Percentiles rank a stretch among this genome's conserved stretches.
Conservation (phyloP, 805 yeast species). For the Monosporozyma aerobia region DNA sequence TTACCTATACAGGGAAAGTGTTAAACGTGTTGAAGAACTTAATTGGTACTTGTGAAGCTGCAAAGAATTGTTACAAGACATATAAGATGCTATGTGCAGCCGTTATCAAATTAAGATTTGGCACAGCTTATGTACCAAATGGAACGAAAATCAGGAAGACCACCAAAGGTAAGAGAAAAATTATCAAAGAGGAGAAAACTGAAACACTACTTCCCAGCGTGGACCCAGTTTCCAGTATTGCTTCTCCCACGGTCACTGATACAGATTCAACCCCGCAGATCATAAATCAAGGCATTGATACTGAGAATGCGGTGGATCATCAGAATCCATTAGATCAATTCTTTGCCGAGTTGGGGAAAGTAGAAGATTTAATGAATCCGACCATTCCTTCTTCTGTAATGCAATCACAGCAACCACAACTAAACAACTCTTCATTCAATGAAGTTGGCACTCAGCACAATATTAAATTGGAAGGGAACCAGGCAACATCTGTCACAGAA, state of each 20-base stretch:
- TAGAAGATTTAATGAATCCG: background rate
- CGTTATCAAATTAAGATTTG: slow-evolving; percentile 47
- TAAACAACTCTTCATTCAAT: background rate
- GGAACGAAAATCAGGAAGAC: background rate
- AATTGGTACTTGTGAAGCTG: slow-evolving; percentile 69
- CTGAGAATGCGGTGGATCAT: background rate
- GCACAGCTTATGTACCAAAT: background rate
- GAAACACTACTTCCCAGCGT: background rate
- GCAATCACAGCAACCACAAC: background rate
- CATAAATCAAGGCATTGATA: background rate
- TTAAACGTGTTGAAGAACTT: slow-evolving; percentile 51
- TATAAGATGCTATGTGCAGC: slow-evolving; percentile 67
- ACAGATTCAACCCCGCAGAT: background rate
- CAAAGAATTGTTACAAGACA: slow-evolving; percentile 58
- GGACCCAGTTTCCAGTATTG: background rate
- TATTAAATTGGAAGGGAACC: background rate
- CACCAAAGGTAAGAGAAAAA: background rate
- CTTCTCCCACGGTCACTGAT: background rate
- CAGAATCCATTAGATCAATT: slow-evolving; percentile 33
- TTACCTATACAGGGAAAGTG: slow-evolving; percentile 41
- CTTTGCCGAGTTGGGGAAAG: slow-evolving; percentile 39
- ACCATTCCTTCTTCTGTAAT: background rate
- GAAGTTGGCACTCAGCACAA: background rate
- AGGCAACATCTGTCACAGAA: background rate
- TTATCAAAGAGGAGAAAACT: background rate